phyloP scores from a whole-genome alignment of 257 asterid species.

The Scutellaria baicalensis region DNA sequence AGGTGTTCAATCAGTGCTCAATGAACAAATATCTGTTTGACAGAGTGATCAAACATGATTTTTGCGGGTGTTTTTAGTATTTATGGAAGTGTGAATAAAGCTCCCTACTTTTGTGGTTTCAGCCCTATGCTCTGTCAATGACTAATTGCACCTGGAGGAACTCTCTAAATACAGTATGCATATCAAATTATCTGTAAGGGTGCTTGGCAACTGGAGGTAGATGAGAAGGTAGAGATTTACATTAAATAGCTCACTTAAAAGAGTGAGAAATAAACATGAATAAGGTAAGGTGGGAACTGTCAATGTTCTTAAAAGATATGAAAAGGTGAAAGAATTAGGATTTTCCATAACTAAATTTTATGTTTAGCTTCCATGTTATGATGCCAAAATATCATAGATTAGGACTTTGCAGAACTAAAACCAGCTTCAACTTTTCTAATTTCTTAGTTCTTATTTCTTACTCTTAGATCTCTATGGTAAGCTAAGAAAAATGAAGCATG shows the following conservation, averaged over 20 bases:
- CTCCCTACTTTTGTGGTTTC: not conserved
- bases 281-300: not conserved
- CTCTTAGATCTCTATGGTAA: not conserved
- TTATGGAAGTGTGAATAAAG: no score
- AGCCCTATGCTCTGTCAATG: no score
- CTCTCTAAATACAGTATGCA: not conserved
- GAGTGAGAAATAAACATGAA: not conserved
- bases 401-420: not conserved
- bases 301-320: not conserved
- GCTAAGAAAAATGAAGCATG: not conserved
- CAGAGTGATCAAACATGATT: no score
- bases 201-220: not conserved
- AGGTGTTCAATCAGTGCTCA: no score
- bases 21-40: no score
- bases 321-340: not conserved
- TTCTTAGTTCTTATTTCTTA: not conserved
- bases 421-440: not conserved
- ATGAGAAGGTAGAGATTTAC: not conserved
- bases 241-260: not conserved
- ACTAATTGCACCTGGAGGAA: not conserved
- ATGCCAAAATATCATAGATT: not conserved
- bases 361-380: not conserved
- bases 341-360: not conserved
- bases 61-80: no score
- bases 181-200: not conserved